phyloP scores from a whole-genome alignment of 768 basidiomycete genomes.

The Rhizopogon vinicolor region DNA sequence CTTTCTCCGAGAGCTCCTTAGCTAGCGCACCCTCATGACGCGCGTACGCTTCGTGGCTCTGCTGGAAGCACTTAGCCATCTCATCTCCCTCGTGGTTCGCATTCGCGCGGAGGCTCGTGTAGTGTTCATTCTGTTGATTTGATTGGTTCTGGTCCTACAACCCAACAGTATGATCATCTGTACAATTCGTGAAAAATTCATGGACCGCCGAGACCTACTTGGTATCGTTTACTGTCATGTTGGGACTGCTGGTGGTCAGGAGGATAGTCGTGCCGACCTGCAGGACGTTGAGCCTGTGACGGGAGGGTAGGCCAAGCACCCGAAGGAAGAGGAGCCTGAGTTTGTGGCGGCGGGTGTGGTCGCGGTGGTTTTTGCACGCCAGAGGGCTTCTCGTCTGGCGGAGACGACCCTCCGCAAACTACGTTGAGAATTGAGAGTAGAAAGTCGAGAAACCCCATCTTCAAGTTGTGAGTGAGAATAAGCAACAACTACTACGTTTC shows the following conservation, averaged over 20 bases:
- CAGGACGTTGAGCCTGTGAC: background rate
- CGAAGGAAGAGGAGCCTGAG: background rate
- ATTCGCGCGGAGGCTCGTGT: conserved; percentile 62
- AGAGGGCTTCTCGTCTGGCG: conserved; percentile 4
- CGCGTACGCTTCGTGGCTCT: conserved; percentile 73
- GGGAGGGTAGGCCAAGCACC: background rate
- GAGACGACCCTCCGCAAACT: conserved; percentile 20
- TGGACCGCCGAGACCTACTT: conserved; percentile 8
- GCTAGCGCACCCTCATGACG: conserved; percentile 72
- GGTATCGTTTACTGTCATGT: conserved; percentile 10
- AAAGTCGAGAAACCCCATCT: conserved; percentile 21
- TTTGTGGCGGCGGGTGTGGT: conserved; percentile 7
- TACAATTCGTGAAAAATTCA: background rate
- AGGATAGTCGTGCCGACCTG: background rate
- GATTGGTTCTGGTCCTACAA: conserved; percentile 49
- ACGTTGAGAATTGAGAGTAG: conserved; percentile 16
- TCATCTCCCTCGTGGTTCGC: conserved; percentile 77
- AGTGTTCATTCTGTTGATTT: conserved; percentile 69
- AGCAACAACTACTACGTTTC: too few relatives aligned
- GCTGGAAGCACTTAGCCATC: conserved; percentile 68
- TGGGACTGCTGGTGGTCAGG: conserved; percentile 4
- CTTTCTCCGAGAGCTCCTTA: conserved; percentile 75
- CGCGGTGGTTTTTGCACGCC: background rate
- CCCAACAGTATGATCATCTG: background rate
- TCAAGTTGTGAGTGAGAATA: background rate